Conservation (phyloP, 345 rosid species). For the Bruguiera gymnorhiza region DNA sequence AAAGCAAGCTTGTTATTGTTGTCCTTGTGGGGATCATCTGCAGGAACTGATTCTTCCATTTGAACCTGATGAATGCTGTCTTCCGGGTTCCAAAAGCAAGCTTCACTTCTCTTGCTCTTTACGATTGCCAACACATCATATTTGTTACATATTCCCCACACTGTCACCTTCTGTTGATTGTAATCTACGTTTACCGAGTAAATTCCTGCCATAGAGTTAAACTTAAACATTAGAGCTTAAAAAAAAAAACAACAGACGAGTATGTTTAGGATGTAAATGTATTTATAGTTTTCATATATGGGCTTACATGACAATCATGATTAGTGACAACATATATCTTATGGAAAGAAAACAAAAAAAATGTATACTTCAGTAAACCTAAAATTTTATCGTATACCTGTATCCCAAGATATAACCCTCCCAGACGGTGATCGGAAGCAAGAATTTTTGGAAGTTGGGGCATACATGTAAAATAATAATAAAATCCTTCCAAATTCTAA, state of each 20-base stretch:
- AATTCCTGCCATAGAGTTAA: slow-evolving; percentile 47
- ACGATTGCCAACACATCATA: slow-evolving; percentile 53
- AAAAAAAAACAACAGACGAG: too few relatives aligned
- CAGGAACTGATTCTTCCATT: slow-evolving; percentile 20
- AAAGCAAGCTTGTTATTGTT: slow-evolving; percentile 31
- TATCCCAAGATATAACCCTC: too few relatives aligned
- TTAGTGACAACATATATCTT: too few relatives aligned
- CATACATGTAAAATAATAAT: too few relatives aligned
- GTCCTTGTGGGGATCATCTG: neutral
- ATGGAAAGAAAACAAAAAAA: too few relatives aligned
- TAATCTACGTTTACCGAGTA: slow-evolving; percentile 69
- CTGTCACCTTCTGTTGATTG: slow-evolving; percentile 69
- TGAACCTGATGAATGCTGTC: slow-evolving; percentile 26
- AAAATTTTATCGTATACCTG: too few relatives aligned
- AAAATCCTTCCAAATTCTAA: too few relatives aligned
- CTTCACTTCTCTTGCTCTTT: slow-evolving; percentile 68
- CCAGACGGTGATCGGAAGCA: too few relatives aligned
- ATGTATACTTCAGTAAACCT: too few relatives aligned
- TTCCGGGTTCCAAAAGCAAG: slow-evolving; percentile 68
- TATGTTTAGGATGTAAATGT: too few relatives aligned
- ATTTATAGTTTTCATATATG: neutral
- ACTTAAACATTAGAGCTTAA: neutral
- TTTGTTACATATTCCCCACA: slow-evolving; percentile 93
- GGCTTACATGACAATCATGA: too few relatives aligned
- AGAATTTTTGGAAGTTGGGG: too few relatives aligned